These are phyloP conservation scores for Cercospora beticola DNA, from an alignment of 2,329 filamentous ascomycete species.

Conservation along the genomic window DNA sequence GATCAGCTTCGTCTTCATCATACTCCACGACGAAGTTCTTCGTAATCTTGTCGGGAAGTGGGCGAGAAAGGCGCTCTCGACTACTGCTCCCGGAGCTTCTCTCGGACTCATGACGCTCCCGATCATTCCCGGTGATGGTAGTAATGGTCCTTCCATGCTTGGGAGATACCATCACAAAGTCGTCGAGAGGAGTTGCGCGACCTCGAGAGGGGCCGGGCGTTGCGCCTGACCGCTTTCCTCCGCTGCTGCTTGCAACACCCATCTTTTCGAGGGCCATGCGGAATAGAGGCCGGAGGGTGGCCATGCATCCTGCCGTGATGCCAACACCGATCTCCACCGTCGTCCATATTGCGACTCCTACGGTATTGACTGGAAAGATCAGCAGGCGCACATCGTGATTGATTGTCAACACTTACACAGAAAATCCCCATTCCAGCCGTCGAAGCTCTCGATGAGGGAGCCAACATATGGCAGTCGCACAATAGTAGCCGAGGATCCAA, in stretches of 20 bases:
- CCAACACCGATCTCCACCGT: slow-evolving; percentile 39
- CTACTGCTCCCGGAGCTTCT: slow-evolving; percentile 22
- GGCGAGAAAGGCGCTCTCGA: slow-evolving; percentile 21
- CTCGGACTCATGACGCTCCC: background rate
- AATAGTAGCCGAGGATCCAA: slow-evolving; percentile 54
- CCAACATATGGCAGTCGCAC: slow-evolving; percentile 48
- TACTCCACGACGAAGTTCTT: slow-evolving; percentile 31
- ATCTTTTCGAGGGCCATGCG: slow-evolving; percentile 29
- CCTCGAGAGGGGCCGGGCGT: slow-evolving; percentile 4
- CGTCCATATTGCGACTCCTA: slow-evolving; percentile 41
- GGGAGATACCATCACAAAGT: slow-evolving; percentile 21
- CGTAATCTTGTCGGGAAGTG: slow-evolving; percentile 18
- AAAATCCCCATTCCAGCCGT: slow-evolving; percentile 42
- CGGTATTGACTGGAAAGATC: slow-evolving; percentile 39
- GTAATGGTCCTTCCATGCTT: slow-evolving; percentile 22
- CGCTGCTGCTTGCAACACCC: slow-evolving; percentile 20
- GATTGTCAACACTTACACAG: slow-evolving; percentile 35
- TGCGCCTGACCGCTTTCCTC: slow-evolving; percentile 4
- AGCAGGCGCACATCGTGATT: background rate
- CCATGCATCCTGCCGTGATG: slow-evolving; percentile 47
- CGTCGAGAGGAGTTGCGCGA: slow-evolving; percentile 9
- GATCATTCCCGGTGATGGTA: slow-evolving; percentile 26
- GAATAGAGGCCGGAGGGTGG: slow-evolving; percentile 52
- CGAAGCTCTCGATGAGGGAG: slow-evolving; percentile 38
- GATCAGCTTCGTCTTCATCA: slow-evolving; percentile 11